These are phyloP conservation scores for Fomitopsis serialis DNA, from an alignment of 768 basidiomycete genomes.

Conservation along the genomic window DNA sequence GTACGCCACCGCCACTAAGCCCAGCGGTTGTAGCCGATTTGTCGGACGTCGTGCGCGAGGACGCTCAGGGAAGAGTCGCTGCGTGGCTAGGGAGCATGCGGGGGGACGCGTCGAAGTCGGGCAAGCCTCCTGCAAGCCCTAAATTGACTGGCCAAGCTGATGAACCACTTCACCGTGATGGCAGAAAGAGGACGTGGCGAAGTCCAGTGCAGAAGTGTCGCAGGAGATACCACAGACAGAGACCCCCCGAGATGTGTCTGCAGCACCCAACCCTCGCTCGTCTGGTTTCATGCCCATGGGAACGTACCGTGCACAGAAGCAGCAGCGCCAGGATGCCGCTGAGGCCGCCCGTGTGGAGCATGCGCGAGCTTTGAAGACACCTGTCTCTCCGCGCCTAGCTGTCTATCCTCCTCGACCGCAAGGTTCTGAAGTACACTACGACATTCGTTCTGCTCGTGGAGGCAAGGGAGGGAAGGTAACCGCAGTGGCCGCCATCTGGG, in stretches of 20 bases:
- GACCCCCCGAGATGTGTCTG: conserved; percentile 4
- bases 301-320: conserved; percentile 34
- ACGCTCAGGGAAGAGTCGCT: conserved; percentile 65
- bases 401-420: conserved; percentile 20
- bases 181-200: neutral
- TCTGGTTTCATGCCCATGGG: conserved; percentile 71
- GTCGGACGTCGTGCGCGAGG: conserved; percentile 24
- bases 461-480: conserved; percentile 73
- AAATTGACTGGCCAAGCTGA: neutral
- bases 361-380: neutral
- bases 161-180: neutral
- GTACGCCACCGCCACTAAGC: conserved; percentile 11
- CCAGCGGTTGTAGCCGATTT: neutral
- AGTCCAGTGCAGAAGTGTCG: neutral
- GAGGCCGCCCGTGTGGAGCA: neutral
- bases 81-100: conserved; percentile 67
- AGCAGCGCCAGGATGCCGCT: neutral
- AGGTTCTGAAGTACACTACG: conserved; percentile 59
- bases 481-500: conserved; percentile 71
- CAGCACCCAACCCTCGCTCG: conserved; percentile 63
- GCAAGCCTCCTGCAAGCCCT: neutral
- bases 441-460: conserved; percentile 72
- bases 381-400: conserved; percentile 7
- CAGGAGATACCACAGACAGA: neutral
- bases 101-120: neutral